Evolutionary conservation across 1,139 yeast genomes (phyloP).

Genomic region (Suhomyces chickasaworum): DNA sequence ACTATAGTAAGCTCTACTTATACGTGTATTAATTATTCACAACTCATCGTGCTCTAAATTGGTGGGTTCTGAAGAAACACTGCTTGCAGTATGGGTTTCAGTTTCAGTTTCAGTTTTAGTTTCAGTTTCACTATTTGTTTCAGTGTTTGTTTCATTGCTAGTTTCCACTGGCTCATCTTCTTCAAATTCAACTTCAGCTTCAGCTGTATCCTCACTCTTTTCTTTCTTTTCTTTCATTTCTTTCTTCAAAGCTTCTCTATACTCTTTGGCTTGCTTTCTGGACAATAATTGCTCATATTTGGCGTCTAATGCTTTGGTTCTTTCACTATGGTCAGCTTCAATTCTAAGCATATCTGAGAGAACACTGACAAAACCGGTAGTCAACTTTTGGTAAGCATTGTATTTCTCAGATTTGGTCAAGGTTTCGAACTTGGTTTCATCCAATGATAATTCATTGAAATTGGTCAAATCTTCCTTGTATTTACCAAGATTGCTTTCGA

Average conservation of each 20-base stretch:
- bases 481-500: constrained; percentile 37
- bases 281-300: constrained; percentile 36
- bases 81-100: background rate
- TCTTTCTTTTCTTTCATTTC: constrained; percentile 13
- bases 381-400: constrained; percentile 34
- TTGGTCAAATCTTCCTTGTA: constrained; percentile 38
- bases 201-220: constrained; percentile 8
- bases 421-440: constrained; percentile 29
- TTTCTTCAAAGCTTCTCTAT: constrained; percentile 34
- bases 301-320: constrained; percentile 39
- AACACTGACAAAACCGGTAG: constrained; percentile 38
- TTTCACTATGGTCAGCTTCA: constrained; percentile 42
- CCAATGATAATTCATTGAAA: constrained; percentile 30
- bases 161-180: constrained; percentile 7
- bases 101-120: background rate
- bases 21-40: constrained; percentile 2
- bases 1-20: background rate
- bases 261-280: constrained; percentile 40
- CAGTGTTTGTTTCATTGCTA: too few species aligned
- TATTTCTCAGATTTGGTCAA: constrained; percentile 38
- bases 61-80: background rate
- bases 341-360: constrained; percentile 34
- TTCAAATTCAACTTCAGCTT: constrained; percentile 8
- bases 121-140: too few species aligned
- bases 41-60: constrained; percentile 11